Base-by-base conservation (phyloP, 2,329 filamentous ascomycete genomes). In the Aspergillus sp. region DNA sequence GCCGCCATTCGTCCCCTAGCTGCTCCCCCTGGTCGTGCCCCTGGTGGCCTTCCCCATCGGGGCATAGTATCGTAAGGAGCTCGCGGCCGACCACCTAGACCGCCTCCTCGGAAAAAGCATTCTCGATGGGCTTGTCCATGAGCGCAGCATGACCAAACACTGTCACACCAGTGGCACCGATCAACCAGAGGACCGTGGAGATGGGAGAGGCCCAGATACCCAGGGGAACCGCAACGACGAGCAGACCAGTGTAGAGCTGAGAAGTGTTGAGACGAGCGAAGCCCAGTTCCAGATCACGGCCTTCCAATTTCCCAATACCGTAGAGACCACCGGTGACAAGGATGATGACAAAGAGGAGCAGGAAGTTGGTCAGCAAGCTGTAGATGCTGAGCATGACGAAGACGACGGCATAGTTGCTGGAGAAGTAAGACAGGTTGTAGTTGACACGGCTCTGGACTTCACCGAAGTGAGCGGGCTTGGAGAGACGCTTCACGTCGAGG, bases 61-160 rank as follows among this genome's bases (percentile, higher is more conserved):
- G 90, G 90, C 90, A 86, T 84, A 30, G 25, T 30, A 79, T 76
- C 75, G 73, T 79, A 75, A 76, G 90, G 91, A 95, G 90, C 86
- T 93, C 86, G 93, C 93, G 91, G 91, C 89, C 91, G 93, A 97
- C 90, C 90, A 94, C 81, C 84, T 97, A 98, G 87, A 98, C 93
- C 90, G 93, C 91, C 91, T 98, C 93, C 90, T 94, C 93, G 81
- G 91, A 96, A 96, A 98, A 98, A 96, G 90, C 90, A 90, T 94
- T 91, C 84, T 97, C 93, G 78, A 97, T 95, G 51, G 91, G 91
- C 82, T 95, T 96, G 71, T 97, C 91, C 86, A 97, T 84, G 68
- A 97, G 83, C 55, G 90, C 81, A 60, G 93, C 93, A 75, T 98
- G 93, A 73, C 93, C 93, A 58, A 97, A 77, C 59, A 97, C 94